These are phyloP conservation scores for Huntiella moniliformis DNA, from an alignment of 2,329 filamentous ascomycete genomes.

Conservation along the genomic window DNA sequence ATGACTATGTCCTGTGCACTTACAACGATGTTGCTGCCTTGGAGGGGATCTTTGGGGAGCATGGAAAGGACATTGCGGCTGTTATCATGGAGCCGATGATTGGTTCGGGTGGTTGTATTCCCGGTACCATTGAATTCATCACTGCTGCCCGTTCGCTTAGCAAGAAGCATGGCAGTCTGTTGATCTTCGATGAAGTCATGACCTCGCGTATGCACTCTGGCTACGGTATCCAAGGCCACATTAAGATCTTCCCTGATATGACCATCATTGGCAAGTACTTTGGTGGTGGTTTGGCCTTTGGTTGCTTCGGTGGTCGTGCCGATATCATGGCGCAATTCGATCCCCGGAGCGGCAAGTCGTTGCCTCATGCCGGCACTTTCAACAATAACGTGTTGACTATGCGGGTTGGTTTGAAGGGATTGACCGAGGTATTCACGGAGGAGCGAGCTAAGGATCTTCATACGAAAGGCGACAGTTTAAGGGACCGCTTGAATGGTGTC, in stretches of 20 bases:
- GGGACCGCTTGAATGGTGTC: conserved; percentile 17
- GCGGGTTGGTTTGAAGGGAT: conserved; percentile 15
- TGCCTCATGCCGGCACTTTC: conserved; percentile 43
- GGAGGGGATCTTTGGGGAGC: conserved; percentile 22
- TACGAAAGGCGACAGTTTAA: conserved; percentile 17
- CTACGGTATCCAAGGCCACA: conserved; percentile 27
- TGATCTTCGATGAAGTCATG: conserved; percentile 57
- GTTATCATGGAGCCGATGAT: conserved; percentile 51
- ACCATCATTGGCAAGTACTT: conserved; percentile 48
- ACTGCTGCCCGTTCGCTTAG: conserved; percentile 24
- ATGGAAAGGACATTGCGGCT: conserved; percentile 30
- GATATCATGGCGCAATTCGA: conserved; percentile 42
- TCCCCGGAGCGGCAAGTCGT: conserved; percentile 21
- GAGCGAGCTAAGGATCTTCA: conserved; percentile 18
- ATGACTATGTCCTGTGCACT: conserved; percentile 38
- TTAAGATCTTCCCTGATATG: conserved; percentile 36
- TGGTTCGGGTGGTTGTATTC: conserved; percentile 39
- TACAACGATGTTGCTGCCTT: conserved; percentile 39
- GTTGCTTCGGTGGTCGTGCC: conserved; percentile 42
- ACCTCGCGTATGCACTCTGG: conserved; percentile 36
- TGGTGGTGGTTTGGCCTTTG: conserved; percentile 47
- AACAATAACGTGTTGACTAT: conserved; percentile 49
- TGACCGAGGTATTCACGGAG: conserved; percentile 20
- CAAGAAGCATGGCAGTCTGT: conserved; percentile 28
- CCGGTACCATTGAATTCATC: conserved; percentile 32